Evolutionary conservation across 352 stramenopile species (phyloP).

Genomic region (Pythium brachiatum): DNA sequence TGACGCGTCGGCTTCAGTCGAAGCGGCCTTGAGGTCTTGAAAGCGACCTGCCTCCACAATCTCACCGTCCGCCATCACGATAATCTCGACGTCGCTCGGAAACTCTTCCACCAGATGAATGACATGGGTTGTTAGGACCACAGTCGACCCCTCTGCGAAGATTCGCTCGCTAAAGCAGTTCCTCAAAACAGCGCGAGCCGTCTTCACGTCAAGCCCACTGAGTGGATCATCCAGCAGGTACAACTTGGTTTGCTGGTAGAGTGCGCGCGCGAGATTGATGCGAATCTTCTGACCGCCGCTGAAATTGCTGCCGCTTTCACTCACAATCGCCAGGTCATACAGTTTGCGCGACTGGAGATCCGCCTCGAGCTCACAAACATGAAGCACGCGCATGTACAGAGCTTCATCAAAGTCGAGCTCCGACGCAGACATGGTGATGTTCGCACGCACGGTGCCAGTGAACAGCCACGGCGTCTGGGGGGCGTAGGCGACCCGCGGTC

Average conservation of each 20-base stretch:
- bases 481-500: slow-evolving; percentile 49
- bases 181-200: slow-evolving; percentile 44
- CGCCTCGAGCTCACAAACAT: slow-evolving; percentile 63
- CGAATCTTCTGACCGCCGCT: slow-evolving; percentile 81
- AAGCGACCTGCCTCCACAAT: slow-evolving; percentile 48
- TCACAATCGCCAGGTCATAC: slow-evolving; percentile 49
- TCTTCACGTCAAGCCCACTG: slow-evolving; percentile 72
- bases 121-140: slow-evolving; percentile 79
- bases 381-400: slow-evolving; percentile 52
- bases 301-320: slow-evolving; percentile 81
- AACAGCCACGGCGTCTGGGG: slow-evolving; percentile 83
- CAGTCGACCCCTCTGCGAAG: slow-evolving; percentile 43
- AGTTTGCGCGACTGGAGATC: slow-evolving; percentile 50
- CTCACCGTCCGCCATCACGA: slow-evolving; percentile 57
- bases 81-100: slow-evolving; percentile 32
- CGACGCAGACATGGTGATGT: slow-evolving; percentile 53
- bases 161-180: slow-evolving; percentile 31
- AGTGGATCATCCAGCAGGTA: slow-evolving; percentile 91
- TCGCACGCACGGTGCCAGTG: slow-evolving; percentile 49
- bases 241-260: slow-evolving; percentile 65
- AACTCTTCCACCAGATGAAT: slow-evolving; percentile 65
- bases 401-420: slow-evolving; percentile 29
- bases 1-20: not conserved
- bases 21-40: slow-evolving; percentile 19
- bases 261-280: slow-evolving; percentile 81